Base-by-base conservation (phyloP, 2,329 filamentous ascomycete genomes). In the Neofusicoccum parvum region DNA sequence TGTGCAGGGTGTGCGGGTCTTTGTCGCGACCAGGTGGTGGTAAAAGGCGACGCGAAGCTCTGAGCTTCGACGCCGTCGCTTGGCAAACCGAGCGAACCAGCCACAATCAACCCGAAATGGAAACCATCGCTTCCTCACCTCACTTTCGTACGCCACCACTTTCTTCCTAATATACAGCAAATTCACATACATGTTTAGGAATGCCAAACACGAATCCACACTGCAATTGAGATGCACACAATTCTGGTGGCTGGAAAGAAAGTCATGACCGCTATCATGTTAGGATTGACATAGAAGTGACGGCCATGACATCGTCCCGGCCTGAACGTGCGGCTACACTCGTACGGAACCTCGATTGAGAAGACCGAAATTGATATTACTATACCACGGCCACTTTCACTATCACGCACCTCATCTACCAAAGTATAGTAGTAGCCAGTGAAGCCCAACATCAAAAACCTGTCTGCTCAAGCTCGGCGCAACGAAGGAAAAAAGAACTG, bases 1-100 rank as follows among this genome's bases (percentile, higher is more conserved):
- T 20, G 27, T 32, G 53, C 32, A 45, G 20, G 53, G 53, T 58
- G 39, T 27, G 27, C 56, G 32, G 27, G 10, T 46, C 56, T 60
- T 60, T 60, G 56, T 60, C 56, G 54, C 53, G 56, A 48, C 56
- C n/a, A n/a, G 56, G 56, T 60, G 27, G 14, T 36, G 41, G 56
- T 60, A 60, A 48, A 60, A 60, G 56, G 56, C 56, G 41, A 48
- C 56, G 56, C 56, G 56, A 60, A 48, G 56, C 56, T 60, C 56
- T 60, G 41, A 60, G 56, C 56, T 60, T 60, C 41, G 56, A 37
- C 56, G 56, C 56, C 20, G 50, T 39, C 36, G 53, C 56, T 46
- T 48, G 45, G 56, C 56, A 17, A 17, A 34, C 56, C 56, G 43
- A 46, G 34, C 41, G 9, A 17, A 23, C 48, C 41, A 60, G 41